Evolutionary conservation across 768 basidiomycete genomes (phyloP).

Genomic region (Tylopilus felleus): DNA sequence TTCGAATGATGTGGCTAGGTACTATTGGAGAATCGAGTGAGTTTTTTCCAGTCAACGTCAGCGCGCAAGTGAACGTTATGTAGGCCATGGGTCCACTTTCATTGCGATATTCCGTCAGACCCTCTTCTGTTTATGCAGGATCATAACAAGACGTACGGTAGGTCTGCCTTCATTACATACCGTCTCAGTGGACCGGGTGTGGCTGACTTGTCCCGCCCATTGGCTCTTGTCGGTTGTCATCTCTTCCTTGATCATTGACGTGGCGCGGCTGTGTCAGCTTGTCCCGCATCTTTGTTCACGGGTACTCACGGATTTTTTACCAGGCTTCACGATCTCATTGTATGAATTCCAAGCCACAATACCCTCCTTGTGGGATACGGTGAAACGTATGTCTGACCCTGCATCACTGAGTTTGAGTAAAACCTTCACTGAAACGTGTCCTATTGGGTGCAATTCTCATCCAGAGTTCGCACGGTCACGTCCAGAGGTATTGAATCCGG

Average conservation of each 20-base stretch:
- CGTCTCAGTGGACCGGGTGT: no score
- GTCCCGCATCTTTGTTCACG: not conserved
- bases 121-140: conserved; percentile 59
- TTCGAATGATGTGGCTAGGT: conserved; percentile 8
- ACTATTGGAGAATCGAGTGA: conserved; percentile 32
- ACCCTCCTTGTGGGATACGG: conserved; percentile 57
- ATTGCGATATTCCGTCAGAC: conserved; percentile 47
- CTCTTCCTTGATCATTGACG: not conserved
- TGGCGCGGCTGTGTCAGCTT: not conserved
- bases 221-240: not conserved
- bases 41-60: conserved; percentile 35
- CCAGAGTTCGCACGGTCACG: conserved; percentile 32
- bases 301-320: not conserved
- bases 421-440: conserved; percentile 31
- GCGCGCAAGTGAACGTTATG: conserved; percentile 11
- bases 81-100: conserved; percentile 51
- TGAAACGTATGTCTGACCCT: conserved; percentile 44
- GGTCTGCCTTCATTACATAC: not conserved
- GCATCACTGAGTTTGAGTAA: conserved; percentile 30
- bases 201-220: no score
- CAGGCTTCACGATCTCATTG: conserved; percentile 62
- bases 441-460: not conserved
- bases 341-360: conserved; percentile 64
- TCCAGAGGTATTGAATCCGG: conserved; percentile 48
- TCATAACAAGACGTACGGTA: conserved; percentile 52